These are phyloP conservation scores for Rutstroemia sydowiana DNA, from an alignment of 2,329 filamentous ascomycete species.

Conservation along the genomic window DNA sequence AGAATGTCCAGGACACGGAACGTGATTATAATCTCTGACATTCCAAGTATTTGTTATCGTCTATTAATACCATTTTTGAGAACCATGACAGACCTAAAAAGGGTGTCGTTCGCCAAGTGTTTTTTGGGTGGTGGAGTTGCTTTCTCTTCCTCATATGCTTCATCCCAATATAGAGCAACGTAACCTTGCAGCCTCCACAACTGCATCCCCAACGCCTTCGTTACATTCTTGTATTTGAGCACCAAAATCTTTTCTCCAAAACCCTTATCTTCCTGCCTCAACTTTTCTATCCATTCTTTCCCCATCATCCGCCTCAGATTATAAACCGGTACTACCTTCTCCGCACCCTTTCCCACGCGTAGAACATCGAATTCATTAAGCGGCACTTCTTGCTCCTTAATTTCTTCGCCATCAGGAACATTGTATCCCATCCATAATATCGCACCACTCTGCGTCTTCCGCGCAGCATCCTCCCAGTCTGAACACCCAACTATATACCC, in stretches of 20 bases:
- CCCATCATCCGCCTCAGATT: constrained; percentile 47
- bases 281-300: constrained; percentile 33
- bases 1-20: too few species aligned
- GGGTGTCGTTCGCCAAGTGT: too few species aligned
- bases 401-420: background rate
- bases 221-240: constrained; percentile 36
- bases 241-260: constrained; percentile 31
- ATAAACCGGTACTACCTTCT: constrained; percentile 40
- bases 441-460: constrained; percentile 27
- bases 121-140: too few species aligned
- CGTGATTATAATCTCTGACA: too few species aligned
- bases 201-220: constrained; percentile 39
- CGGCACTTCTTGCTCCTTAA: constrained; percentile 15
- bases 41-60: too few species aligned
- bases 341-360: constrained; percentile 28
- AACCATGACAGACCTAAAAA: too few species aligned
- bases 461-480: constrained; percentile 38
- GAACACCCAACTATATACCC: constrained; percentile 37
- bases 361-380: constrained; percentile 39
- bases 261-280: constrained; percentile 30
- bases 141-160: background rate
- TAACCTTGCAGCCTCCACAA: constrained; percentile 56
- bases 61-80: too few species aligned
- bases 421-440: constrained; percentile 22
- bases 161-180: constrained; percentile 26